These are phyloP conservation scores for Trametes versicolor DNA, from an alignment of 1,284 basidiomycete genomes.

Conservation along the genomic window DNA sequence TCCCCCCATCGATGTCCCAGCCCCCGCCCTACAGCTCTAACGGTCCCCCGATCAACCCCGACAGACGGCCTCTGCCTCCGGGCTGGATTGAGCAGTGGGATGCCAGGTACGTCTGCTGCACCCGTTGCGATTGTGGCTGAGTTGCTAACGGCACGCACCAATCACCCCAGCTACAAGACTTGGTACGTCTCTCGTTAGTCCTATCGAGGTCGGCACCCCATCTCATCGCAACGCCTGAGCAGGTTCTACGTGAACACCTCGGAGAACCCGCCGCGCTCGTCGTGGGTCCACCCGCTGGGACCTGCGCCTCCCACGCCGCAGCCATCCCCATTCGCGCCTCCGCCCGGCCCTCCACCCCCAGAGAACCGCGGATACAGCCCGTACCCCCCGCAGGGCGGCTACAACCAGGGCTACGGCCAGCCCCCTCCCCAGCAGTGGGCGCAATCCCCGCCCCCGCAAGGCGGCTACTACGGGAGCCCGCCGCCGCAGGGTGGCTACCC, in stretches of 20 bases:
- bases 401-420: constrained; percentile 31
- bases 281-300: constrained; percentile 74
- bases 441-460: constrained; percentile 24
- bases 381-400: constrained; percentile 34
- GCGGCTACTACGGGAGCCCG: constrained; percentile 33
- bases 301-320: constrained; percentile 50
- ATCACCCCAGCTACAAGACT: constrained; percentile 62
- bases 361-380: constrained; percentile 42
- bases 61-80: constrained; percentile 67
- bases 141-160: constrained; percentile 27
- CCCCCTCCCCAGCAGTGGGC: constrained; percentile 39
- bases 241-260: constrained; percentile 80
- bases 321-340: constrained; percentile 55
- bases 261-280: constrained; percentile 66
- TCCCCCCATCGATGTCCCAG: constrained; percentile 49
- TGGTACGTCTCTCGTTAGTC: constrained; percentile 56
- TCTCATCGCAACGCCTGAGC: constrained; percentile 4
- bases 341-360: constrained; percentile 53
- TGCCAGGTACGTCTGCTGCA: constrained; percentile 59
- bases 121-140: constrained; percentile 9
- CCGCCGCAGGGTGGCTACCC: constrained; percentile 42
- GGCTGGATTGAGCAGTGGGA: constrained; percentile 81
- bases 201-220: neutral
- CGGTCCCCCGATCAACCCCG: constrained; percentile 58
- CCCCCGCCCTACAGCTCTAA: constrained; percentile 51